These are phyloP conservation scores for Aspergillus novofumigatus DNA, from an alignment of 2,329 filamentous ascomycete genomes.

Conservation along the genomic window DNA sequence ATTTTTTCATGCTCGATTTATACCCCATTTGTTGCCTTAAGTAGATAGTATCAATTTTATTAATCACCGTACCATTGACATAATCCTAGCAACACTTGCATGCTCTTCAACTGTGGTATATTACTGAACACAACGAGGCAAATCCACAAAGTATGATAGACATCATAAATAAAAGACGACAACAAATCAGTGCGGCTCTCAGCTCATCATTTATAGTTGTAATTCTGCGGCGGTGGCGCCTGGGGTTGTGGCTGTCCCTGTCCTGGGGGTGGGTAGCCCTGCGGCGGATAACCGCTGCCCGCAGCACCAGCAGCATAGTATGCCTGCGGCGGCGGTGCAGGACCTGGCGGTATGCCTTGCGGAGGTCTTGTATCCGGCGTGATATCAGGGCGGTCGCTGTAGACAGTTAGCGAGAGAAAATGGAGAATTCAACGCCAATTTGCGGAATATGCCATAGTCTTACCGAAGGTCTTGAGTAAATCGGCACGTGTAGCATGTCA, in stretches of 20 bases:
- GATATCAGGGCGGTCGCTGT: constrained; percentile 35
- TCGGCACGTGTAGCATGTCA: constrained; percentile 35
- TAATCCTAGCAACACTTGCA: not conserved
- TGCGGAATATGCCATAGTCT: too few relatives aligned
- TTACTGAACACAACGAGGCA: not conserved
- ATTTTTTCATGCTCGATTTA: constrained; percentile 3
- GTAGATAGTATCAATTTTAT: not conserved
- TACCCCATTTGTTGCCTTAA: constrained; percentile 1
- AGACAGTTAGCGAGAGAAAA: constrained; percentile 1
- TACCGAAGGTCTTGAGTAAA: constrained; percentile 37
- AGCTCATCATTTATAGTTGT: constrained; percentile 19
- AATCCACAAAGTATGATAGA: not conserved
- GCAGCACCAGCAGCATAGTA: constrained; percentile 4
- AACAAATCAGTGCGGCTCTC: not conserved
- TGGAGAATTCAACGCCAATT: not conserved
- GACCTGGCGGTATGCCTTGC: constrained; percentile 22
- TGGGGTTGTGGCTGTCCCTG: constrained; percentile 15
- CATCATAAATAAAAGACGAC: not conserved
- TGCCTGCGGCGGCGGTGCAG: constrained; percentile 22
- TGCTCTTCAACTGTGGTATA: not conserved
- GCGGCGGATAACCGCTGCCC: constrained; percentile 2
- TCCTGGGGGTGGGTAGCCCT: constrained; percentile 13
- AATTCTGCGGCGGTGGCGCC: constrained; percentile 13
- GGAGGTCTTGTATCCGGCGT: constrained; percentile 35
- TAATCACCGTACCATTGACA: not conserved